These are phyloP conservation scores for Petunia axillaris DNA, from an alignment of 257 asterid species.

Conservation along the genomic window DNA sequence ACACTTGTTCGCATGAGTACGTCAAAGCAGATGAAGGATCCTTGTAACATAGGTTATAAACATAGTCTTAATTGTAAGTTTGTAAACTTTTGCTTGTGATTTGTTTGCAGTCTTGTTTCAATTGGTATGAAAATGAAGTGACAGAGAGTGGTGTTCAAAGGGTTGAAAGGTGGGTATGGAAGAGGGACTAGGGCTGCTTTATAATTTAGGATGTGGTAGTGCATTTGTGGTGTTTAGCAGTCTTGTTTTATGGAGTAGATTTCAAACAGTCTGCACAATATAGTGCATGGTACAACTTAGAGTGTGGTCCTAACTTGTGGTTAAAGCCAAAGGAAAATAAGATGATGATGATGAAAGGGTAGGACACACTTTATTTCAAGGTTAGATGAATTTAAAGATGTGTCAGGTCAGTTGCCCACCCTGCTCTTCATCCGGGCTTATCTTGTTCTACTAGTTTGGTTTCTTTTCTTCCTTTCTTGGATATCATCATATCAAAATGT, in stretches of 20 bases:
- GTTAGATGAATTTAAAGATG: slow-evolving; percentile 4
- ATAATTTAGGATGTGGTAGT: slow-evolving; percentile 19
- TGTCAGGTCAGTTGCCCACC: background rate
- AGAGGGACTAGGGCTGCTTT: background rate
- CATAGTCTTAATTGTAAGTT: background rate
- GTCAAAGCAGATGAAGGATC: no score
- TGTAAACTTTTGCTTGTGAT: background rate
- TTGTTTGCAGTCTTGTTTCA: background rate
- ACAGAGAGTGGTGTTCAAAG: background rate
- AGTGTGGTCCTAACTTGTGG: background rate
- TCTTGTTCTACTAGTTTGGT: background rate
- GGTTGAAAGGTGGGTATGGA: background rate
- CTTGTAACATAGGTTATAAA: no score
- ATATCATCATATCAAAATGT: no score
- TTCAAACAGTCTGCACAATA: slow-evolving; percentile 3
- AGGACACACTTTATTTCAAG: background rate
- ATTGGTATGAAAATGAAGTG: background rate
- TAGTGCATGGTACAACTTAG: background rate
- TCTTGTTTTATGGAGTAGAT: slow-evolving; percentile 6
- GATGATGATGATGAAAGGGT: slow-evolving; percentile 10
- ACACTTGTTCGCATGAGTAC: no score
- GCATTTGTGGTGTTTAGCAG: background rate
- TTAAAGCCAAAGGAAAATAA: background rate
- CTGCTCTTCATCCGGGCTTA: background rate
- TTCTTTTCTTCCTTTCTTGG: no score